Conservation (phyloP, 148 eudicot genomes). For the Rhododendron mucronatum region DNA sequence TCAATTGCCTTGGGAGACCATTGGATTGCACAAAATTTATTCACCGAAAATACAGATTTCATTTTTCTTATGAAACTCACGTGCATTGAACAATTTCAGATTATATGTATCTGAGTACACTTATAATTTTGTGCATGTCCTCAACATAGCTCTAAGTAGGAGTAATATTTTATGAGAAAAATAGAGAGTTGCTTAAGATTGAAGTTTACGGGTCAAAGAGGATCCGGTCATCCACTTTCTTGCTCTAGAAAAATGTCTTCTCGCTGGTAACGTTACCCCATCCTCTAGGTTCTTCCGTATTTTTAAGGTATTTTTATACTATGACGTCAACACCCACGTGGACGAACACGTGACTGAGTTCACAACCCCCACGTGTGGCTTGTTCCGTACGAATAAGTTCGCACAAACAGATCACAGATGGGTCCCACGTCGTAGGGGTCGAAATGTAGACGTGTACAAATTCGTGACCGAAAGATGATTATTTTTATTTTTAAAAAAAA, state of each 20-base stretch:
- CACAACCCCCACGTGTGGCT: neutral
- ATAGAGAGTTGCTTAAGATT: neutral
- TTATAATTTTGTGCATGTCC: neutral
- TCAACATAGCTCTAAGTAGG: neutral
- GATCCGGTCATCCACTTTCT: neutral
- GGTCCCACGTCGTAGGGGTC: neutral
- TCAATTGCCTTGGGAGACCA: too few species aligned
- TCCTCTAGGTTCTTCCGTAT: neutral
- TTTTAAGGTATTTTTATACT: neutral
- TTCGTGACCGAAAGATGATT: neutral
- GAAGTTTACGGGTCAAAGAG: neutral
- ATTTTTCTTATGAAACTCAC: too few species aligned
- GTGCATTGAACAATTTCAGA: too few species aligned
- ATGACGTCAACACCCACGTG: neutral
- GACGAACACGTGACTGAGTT: neutral
- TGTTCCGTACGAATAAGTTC: neutral
- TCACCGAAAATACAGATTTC: too few species aligned
- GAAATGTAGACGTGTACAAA: neutral
- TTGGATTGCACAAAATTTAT: too few species aligned
- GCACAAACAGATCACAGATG: neutral
- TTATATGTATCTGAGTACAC: too few species aligned
- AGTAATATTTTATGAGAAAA: neutral
- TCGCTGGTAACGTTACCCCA: neutral
- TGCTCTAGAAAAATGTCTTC: neutral
- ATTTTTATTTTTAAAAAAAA: too few species aligned